A percentile compares a stretch with the other conserved stretches of the same genome.
phyloP scores from a whole-genome alignment of 2,329 filamentous ascomycete genomes.

The Aspergillus sp. region DNA sequence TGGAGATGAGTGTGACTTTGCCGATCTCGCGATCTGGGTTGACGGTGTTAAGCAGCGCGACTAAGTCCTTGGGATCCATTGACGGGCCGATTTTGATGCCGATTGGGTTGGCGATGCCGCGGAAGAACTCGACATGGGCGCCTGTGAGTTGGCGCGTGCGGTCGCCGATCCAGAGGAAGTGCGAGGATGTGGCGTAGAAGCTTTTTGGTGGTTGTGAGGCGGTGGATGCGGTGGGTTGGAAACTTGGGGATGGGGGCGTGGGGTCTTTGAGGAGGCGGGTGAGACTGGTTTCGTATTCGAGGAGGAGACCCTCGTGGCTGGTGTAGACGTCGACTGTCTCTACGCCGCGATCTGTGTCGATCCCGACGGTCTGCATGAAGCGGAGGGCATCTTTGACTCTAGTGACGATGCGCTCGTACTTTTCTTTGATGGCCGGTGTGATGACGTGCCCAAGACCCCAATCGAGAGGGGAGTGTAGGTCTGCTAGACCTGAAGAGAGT shows the following conservation, averaged over 20 bases:
- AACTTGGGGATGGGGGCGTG: constrained; percentile 14
- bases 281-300: constrained; percentile 90
- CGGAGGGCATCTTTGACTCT: constrained; percentile 88
- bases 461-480: constrained; percentile 88
- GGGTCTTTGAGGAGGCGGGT: constrained; percentile 74
- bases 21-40: constrained; percentile 81
- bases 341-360: constrained; percentile 78
- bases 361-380: constrained; percentile 92
- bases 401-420: constrained; percentile 80
- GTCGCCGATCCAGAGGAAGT: constrained; percentile 98
- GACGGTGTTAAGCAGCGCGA: constrained; percentile 76
- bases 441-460: constrained; percentile 92
- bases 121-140: constrained; percentile 96
- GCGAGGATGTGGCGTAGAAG: constrained; percentile 91
- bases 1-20: constrained; percentile 94
- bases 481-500: constrained; percentile 83
- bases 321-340: constrained; percentile 94
- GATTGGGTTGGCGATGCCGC: constrained; percentile 92
- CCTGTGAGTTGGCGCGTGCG: constrained; percentile 90
- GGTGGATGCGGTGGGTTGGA: constrained; percentile 14
- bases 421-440: constrained; percentile 76
- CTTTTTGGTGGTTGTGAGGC: constrained; percentile 49
- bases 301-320: constrained; percentile 87
- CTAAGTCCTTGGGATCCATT: constrained; percentile 73
- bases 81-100: constrained; percentile 94